Base-by-base conservation (phyloP, 768 basidiomycete genomes). In the Lentinula sp. region DNA sequence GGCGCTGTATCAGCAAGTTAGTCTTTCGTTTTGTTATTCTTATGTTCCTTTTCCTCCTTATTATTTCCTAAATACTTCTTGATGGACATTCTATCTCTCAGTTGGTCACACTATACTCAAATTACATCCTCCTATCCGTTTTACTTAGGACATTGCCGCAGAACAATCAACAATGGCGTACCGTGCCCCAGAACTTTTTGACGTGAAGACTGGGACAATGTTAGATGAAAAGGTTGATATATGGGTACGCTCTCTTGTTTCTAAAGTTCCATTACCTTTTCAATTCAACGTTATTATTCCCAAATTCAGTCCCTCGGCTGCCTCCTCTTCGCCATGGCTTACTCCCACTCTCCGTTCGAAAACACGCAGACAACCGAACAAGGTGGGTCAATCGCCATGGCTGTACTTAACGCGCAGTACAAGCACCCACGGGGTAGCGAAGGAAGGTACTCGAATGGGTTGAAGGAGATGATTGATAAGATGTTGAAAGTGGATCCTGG, bases 81-180 rank as follows among this genome's bases (percentile, higher is more conserved):
- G 3, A 28, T 28, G 28, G 28, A 28, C 28, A 28, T 28, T 28
- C 28, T 0, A 28, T 28, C 28, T 28, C 28, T 3, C 28, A 23
- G 23, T 23, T 23, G 23, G 23, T 23, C 23, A 23, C 23, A 28
- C 28, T 28, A 51, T 49, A 23, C 34, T 13, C 10, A 48, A 43
- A 28, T 58, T 46, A 28, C 9, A n/a, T 49, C 34, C 31, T 62
- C 15, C 42, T 32, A 39, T 13, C 31, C 23, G 18, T 42, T 15
- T 4, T 15, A 37, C 15, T 18, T 61, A 91, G 84, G 97, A 99
- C 71, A 86, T 96, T 64, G 97, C 97, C 2, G 94, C 93, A 16
- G 97, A 99, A 73, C 95, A 96, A 72, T 96, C 94, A 65, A 94
- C 95, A 11, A 98, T 99, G 97, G 92, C 97, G 0, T 99, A 96